These are phyloP conservation scores for Triticum monococcum DNA, from an alignment of 176 grass and related monocot genomes.

Conservation along the genomic window DNA sequence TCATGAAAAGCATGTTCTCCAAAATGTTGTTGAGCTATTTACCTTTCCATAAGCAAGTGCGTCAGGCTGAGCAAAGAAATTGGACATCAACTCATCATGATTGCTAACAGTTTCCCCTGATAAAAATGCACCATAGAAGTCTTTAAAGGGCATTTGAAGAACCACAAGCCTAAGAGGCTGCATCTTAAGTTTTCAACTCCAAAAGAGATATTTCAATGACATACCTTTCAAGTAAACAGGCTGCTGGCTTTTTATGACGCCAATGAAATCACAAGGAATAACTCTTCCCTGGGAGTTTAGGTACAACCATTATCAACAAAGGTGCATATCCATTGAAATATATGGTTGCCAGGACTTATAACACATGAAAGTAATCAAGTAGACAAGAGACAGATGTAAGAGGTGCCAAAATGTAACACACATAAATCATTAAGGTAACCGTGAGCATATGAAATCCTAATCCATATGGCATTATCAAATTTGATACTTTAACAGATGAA, in stretches of 20 bases:
- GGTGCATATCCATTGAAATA: conserved; percentile 9
- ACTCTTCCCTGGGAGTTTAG: conserved; percentile 77
- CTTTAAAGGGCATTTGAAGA: conserved; percentile 30
- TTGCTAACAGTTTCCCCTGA: conserved; percentile 91
- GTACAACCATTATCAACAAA: conserved; percentile 15
- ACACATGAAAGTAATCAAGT: conserved; percentile 12
- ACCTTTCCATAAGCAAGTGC: conserved; percentile 99
- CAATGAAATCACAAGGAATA: conserved; percentile 98
- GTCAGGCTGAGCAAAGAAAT: conserved; percentile 99
- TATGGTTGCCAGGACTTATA: neutral
- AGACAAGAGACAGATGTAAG: conserved; percentile 5
- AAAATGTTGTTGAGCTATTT: conserved; percentile 25
- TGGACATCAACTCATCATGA: conserved; percentile 97
- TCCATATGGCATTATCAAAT: neutral
- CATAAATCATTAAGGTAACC: neutral
- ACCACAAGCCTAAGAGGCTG: neutral
- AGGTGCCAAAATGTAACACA: neutral
- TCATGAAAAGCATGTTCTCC: neutral
- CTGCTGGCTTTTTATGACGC: conserved; percentile 81
- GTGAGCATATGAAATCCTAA: neutral
- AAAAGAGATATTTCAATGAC: neutral
- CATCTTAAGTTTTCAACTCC: neutral
- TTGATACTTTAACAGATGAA: neutral
- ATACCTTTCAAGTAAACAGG: conserved; percentile 85
- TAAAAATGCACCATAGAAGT: conserved; percentile 24